These are phyloP conservation scores for Solanum chacoense DNA, from an alignment of 305 asterid species.

Conservation along the genomic window DNA sequence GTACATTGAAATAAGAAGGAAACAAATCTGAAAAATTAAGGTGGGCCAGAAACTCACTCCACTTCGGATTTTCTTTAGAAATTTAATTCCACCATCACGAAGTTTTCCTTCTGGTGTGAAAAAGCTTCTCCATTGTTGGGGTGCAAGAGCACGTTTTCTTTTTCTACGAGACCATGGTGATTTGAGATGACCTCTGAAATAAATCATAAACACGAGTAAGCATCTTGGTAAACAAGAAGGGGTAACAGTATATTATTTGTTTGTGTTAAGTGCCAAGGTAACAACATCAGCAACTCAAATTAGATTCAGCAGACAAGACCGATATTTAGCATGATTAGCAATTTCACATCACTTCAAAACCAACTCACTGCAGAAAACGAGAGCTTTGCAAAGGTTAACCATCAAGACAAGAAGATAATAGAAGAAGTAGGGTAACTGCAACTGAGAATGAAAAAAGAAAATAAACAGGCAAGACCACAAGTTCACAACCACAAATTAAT, in stretches of 20 bases:
- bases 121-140: slow-evolving; percentile 68
- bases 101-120: slow-evolving; percentile 81
- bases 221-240: slow-evolving; percentile 4
- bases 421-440: not conserved
- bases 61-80: slow-evolving; percentile 87
- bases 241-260: slow-evolving; percentile 3
- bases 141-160: slow-evolving; percentile 64
- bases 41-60: slow-evolving; percentile 50
- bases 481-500: not conserved
- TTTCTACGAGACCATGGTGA: slow-evolving; percentile 96
- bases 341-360: not conserved
- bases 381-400: not conserved
- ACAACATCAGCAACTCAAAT: not conserved
- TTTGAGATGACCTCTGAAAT: slow-evolving; percentile 69
- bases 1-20: not conserved
- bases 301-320: not conserved
- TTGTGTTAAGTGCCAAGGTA: not conserved
- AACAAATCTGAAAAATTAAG: not conserved
- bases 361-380: not conserved
- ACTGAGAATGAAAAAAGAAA: not conserved
- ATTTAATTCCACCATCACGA: slow-evolving; percentile 67
- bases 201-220: slow-evolving; percentile 9
- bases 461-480: not conserved
- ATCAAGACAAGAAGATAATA: not conserved
- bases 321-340: not conserved